phyloP scores from a whole-genome alignment of 2,329 filamentous ascomycete species.

The Sporothrix phasma region DNA sequence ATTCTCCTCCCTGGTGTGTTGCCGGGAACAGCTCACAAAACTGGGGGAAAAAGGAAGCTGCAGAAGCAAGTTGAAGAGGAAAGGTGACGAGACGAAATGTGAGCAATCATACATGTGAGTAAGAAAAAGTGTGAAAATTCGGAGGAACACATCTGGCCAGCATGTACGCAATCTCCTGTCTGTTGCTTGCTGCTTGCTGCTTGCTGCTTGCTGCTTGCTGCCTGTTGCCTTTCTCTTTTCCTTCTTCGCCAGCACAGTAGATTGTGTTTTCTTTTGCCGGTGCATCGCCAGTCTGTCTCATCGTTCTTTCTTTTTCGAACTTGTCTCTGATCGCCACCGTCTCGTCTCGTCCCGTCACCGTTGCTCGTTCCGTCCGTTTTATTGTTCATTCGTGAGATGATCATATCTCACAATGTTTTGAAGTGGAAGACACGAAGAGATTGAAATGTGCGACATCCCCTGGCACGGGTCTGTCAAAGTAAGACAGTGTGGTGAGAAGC shows the following conservation, averaged over 20 bases:
- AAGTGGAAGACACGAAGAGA: too few relatives aligned
- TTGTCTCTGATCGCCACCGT: background rate
- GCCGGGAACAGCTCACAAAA: too few relatives aligned
- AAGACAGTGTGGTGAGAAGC: too few relatives aligned
- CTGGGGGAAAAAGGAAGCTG: background rate
- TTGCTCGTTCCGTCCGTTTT: background rate
- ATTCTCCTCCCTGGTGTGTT: too few relatives aligned
- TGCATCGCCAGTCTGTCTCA: background rate
- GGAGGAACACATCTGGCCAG: background rate
- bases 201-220: too few relatives aligned
- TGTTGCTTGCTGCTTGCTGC: too few relatives aligned
- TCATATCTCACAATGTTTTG: slow-evolving; percentile 7
- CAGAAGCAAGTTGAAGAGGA: background rate
- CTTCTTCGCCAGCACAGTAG: background rate
- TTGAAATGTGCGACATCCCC: too few relatives aligned
- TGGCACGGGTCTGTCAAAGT: too few relatives aligned
- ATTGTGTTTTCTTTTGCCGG: background rate
- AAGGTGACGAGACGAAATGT: background rate
- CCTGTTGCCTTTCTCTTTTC: too few relatives aligned
- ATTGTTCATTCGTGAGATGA: background rate
- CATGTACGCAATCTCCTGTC: background rate
- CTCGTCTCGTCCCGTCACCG: background rate
- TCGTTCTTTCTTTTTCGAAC: background rate
- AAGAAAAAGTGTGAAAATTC: background rate
- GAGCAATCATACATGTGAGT: background rate